These are phyloP conservation scores for Calonectria montana DNA, from an alignment of 2,329 filamentous ascomycete species.

Conservation along the genomic window DNA sequence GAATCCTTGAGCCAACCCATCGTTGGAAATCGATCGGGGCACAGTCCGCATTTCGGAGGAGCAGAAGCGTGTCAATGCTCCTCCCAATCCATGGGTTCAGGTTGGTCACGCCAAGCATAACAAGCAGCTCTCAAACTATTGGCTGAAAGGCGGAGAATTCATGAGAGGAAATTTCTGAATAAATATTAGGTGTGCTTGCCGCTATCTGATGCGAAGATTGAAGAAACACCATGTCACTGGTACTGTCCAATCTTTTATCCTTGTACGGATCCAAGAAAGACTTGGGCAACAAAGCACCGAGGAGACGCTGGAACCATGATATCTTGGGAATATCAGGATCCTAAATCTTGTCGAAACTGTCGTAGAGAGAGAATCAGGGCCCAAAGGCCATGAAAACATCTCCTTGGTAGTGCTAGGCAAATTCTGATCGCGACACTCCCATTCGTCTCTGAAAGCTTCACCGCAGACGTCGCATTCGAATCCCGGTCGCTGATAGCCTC, in stretches of 20 bases:
- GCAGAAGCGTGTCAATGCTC: no score
- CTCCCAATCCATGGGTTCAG: constrained; percentile 58
- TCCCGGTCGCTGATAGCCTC: no score
- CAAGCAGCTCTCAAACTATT: constrained; percentile 58
- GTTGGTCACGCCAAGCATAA: constrained; percentile 62
- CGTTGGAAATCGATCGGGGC: no score
- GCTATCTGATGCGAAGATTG: constrained; percentile 67
- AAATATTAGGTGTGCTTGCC: constrained; percentile 62
- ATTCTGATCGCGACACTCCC: no score
- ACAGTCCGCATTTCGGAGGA: no score
- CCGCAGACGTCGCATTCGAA: no score
- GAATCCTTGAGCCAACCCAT: no score
- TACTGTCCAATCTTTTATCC: neutral
- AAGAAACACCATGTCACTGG: constrained; percentile 30
- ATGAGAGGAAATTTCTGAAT: constrained; percentile 58
- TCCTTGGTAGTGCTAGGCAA: neutral
- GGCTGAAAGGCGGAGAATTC: constrained; percentile 65
- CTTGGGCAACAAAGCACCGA: constrained; percentile 47
- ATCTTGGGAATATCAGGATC: neutral
- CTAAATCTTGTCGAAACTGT: neutral
- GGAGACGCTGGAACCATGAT: constrained; percentile 33
- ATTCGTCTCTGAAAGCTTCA: no score
- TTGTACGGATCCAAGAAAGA: constrained; percentile 11
- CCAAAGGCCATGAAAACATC: neutral
- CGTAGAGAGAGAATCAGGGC: neutral